Evolutionary conservation across 1,139 yeast species (phyloP), one percentile per base, ranked within the genome.

Genomic region (Spencermartinsiella ligniputridi): DNA sequence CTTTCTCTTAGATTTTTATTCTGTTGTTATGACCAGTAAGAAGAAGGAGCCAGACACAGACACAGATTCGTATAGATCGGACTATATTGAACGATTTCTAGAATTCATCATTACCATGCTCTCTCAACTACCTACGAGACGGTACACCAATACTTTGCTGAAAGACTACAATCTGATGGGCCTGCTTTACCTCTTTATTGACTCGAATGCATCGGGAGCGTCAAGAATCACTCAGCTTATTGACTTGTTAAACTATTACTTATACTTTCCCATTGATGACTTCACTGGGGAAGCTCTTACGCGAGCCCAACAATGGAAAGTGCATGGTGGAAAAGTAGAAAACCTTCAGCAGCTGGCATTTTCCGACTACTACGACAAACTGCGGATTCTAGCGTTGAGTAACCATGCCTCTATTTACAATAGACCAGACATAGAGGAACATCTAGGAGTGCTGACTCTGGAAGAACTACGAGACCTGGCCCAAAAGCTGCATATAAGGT

Each of bases 41-140:
- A n/a, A n/a, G n/a, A n/a, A n/a, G n/a, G n/a, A n/a, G n/a, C n/a
- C n/a, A n/a, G n/a, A n/a, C n/a, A 11, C n/a, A 9, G 15, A 35
- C 13, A 13, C 13, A 8, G 27, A 13, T 3, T 18, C 21, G 8
- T 5, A 12, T 18, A 29, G 20, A 36, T 20, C 48, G 11, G 16
- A 33, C 4, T 49, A 43, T 40, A 36, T 40, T 33, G 45, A 48
- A 3, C 39, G 53, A 13, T 45, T 62, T 2, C 22, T 70, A 12
- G 44, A 54, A 18, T 48, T 72, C 17, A 40, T 72, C 16, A 51
- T 61, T n/a, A 45, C 55, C 11, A 49, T 70, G 1, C 44, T 74
- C 5, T 67, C 75, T 1, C 75, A 70, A 46, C 53, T 69, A 12
- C 73, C 77, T 0, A 67, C 78, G 0, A 60, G 79, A 46, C 52